Evolutionary conservation across 495 filamentous ascomycete species (phyloP).

Genomic region (Penicillium macrosclerotiorum): DNA sequence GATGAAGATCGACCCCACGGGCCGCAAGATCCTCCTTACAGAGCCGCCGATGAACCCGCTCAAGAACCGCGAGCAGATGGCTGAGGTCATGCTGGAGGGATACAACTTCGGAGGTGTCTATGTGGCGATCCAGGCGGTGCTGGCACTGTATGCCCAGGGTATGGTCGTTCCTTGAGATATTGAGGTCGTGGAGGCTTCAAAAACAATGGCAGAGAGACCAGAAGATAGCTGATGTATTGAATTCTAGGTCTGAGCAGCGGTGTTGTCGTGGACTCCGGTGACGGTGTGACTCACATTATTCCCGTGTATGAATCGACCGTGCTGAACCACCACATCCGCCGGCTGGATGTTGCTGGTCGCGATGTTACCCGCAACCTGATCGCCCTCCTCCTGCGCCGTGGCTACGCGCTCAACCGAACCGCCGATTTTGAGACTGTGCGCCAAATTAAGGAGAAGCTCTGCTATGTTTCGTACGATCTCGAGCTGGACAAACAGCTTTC

Average conservation of each 20-base stretch:
- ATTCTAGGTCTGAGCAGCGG: conserved; percentile 80
- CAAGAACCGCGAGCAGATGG: conserved; percentile 94
- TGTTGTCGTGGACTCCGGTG: conserved; percentile 96
- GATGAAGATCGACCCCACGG: conserved; percentile 86
- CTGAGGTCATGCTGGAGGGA: conserved; percentile 96
- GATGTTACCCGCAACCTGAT: conserved; percentile 98
- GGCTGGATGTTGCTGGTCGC: conserved; percentile 92
- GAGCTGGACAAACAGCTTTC: conserved; percentile 92
- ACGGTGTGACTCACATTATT: conserved; percentile 97
- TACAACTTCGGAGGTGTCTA: conserved; percentile 97
- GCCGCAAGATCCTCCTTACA: conserved; percentile 95
- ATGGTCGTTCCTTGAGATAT: conserved; percentile 12
- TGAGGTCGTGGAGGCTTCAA: too few relatives aligned
- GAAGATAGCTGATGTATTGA: conserved; percentile 14
- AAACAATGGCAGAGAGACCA: not conserved
- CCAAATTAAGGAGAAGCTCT: conserved; percentile 99
- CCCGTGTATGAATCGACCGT: conserved; percentile 97
- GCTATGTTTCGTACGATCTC: conserved; percentile 98
- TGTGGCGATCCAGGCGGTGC: conserved; percentile 95
- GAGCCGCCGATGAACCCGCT: conserved; percentile 98
- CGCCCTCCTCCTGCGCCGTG: conserved; percentile 86
- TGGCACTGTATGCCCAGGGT: conserved; percentile 98
- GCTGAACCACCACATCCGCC: conserved; percentile 90
- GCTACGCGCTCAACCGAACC: conserved; percentile 96
- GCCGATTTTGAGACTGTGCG: conserved; percentile 99